phyloP scores from a whole-genome alignment of 2,329 filamentous ascomycete genomes.

The Trichoderma koningii region DNA sequence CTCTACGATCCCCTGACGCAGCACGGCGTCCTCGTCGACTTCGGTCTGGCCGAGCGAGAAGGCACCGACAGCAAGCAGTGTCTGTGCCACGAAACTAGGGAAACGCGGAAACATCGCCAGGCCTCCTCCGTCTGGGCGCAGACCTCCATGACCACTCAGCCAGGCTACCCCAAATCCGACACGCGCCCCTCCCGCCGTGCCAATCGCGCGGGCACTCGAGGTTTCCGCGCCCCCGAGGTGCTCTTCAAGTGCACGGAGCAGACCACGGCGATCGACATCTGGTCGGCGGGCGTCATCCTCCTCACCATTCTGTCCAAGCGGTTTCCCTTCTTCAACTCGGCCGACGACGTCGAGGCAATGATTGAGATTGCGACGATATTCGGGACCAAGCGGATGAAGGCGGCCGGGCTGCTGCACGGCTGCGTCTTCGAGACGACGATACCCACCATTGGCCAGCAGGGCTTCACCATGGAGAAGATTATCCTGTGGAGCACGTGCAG shows the following conservation, averaged over 20 bases:
- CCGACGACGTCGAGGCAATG: constrained; percentile 97
- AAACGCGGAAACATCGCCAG: constrained; percentile 63
- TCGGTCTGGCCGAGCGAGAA: constrained; percentile 89
- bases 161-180: constrained; percentile 86
- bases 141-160: constrained; percentile 52
- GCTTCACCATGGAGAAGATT: constrained; percentile 89
- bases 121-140: constrained; percentile 60
- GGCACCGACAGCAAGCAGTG: constrained; percentile 78
- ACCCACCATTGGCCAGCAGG: constrained; percentile 81
- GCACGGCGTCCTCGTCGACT: constrained; percentile 94
- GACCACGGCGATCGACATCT: constrained; percentile 91
- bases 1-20: constrained; percentile 81
- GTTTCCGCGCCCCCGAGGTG: constrained; percentile 94
- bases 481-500: constrained; percentile 92
- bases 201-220: constrained; percentile 91
- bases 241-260: constrained; percentile 96
- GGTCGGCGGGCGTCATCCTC: constrained; percentile 95
- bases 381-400: constrained; percentile 79
- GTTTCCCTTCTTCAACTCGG: constrained; percentile 98
- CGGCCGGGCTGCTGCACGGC: constrained; percentile 80
- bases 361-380: constrained; percentile 98
- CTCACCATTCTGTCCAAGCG: constrained; percentile 89
- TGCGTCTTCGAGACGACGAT: constrained; percentile 91
- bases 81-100: constrained; percentile 69
- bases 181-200: constrained; percentile 84